Conservation (phyloP, 176 grass and related monocot species). For the Melocanna baccifera region DNA sequence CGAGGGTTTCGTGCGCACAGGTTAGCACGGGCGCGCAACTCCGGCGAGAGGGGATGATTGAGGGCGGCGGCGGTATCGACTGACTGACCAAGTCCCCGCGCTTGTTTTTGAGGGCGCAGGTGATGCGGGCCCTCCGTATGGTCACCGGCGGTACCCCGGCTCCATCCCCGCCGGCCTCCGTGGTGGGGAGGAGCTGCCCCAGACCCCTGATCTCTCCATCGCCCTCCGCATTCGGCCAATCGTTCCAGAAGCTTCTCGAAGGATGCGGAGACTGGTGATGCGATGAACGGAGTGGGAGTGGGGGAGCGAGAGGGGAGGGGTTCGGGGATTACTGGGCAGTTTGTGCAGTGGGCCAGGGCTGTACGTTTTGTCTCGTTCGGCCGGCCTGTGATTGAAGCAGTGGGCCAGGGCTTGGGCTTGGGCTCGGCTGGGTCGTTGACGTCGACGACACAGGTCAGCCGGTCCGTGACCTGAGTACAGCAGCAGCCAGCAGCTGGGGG, state of each 20-base stretch:
- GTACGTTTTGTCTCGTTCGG: not conserved
- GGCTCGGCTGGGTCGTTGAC: no score
- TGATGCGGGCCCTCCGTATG: conserved; percentile 64
- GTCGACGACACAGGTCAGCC: no score
- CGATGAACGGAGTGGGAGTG: no score
- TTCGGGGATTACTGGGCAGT: not conserved
- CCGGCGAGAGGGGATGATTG: not conserved
- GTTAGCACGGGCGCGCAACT: not conserved
- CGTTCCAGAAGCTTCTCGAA: not conserved
- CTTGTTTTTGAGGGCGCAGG: conserved; percentile 81
- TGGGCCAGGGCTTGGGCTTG: not conserved
- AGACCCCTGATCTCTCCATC: conserved; percentile 57
- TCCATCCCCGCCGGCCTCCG: conserved; percentile 19
- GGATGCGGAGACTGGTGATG: no score
- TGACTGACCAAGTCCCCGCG: conserved; percentile 53
- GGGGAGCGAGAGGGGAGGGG: no score
- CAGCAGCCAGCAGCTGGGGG: no score
- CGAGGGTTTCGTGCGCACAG: not conserved
- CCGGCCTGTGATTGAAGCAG: no score
- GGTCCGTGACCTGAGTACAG: no score
- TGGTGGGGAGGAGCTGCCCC: no score
- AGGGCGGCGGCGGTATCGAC: not conserved
- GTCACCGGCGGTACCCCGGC: conserved; percentile 51
- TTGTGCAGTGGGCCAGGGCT: not conserved
- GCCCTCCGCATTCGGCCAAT: not conserved